Conservation (phyloP, 2,329 filamentous ascomycete species). For the Eutypella sp. region DNA sequence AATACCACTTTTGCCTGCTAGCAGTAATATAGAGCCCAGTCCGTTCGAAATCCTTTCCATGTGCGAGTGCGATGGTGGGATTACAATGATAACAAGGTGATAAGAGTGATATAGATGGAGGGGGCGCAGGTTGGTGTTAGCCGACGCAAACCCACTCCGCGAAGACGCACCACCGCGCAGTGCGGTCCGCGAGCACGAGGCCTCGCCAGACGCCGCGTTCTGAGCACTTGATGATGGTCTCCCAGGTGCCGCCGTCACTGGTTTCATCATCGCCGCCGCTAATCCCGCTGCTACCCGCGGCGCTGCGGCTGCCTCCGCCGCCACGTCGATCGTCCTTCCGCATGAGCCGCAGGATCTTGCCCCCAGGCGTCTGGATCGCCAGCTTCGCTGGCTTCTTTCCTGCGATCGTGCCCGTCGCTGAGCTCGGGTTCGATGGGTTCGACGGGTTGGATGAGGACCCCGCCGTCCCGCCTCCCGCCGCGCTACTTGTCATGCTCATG, state of each 20-base stretch:
- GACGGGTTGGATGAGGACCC: slow-evolving; percentile 31
- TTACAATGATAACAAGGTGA: too few relatives aligned
- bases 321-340: slow-evolving; percentile 67
- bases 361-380: slow-evolving; percentile 87
- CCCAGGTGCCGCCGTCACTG: slow-evolving; percentile 73
- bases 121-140: too few relatives aligned
- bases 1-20: too few relatives aligned
- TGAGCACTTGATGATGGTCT: slow-evolving; percentile 86
- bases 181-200: slow-evolving; percentile 76
- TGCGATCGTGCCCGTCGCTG: slow-evolving; percentile 44
- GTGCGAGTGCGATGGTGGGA: too few relatives aligned
- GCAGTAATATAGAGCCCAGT: too few relatives aligned
- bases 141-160: slow-evolving; percentile 70
- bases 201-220: slow-evolving; percentile 78
- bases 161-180: slow-evolving; percentile 87
- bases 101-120: too few relatives aligned
- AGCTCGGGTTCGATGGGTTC: slow-evolving; percentile 51
- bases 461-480: slow-evolving; percentile 40
- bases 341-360: slow-evolving; percentile 88
- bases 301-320: slow-evolving; percentile 33
- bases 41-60: too few relatives aligned
- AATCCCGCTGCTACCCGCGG: not conserved
- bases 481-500: slow-evolving; percentile 59
- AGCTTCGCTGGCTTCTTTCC: slow-evolving; percentile 87
- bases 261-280: slow-evolving; percentile 52